A percentile compares a stretch with the other conserved stretches of the same genome.
These are phyloP conservation scores for Hericium rajendrae DNA, from an alignment of 768 basidiomycete species.

Conservation along the genomic window DNA sequence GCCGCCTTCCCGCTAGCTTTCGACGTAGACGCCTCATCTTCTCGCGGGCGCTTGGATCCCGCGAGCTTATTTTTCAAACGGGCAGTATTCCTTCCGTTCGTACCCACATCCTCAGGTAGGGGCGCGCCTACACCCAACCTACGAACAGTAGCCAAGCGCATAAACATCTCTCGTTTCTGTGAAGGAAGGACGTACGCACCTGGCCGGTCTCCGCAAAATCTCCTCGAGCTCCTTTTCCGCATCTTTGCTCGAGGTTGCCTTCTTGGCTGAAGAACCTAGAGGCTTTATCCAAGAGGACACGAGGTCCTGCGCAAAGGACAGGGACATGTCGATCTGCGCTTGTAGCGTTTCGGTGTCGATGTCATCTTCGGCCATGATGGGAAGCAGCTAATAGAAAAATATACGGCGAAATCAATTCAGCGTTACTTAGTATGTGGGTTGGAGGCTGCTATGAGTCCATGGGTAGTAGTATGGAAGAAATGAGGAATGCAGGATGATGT, in stretches of 20 bases:
- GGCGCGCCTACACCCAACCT: slow-evolving; percentile 73
- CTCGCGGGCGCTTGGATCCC: slow-evolving; percentile 38
- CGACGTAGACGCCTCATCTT: slow-evolving; percentile 24
- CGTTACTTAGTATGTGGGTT: no score
- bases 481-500: no score
- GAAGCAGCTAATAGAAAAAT: no score
- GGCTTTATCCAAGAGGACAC: slow-evolving; percentile 73
- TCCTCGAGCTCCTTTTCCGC: slow-evolving; percentile 49
- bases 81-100: slow-evolving; percentile 42
- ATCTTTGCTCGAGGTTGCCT: slow-evolving; percentile 8
- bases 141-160: neutral
- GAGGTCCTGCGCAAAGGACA: slow-evolving; percentile 66
- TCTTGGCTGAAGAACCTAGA: slow-evolving; percentile 19
- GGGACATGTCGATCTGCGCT: slow-evolving; percentile 74
- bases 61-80: slow-evolving; percentile 53
- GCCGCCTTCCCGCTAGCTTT: slow-evolving; percentile 5
- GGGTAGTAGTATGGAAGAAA: no score
- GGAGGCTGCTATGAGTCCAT: no score
- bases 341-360: slow-evolving; percentile 62
- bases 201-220: slow-evolving; percentile 57
- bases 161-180: no score
- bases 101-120: slow-evolving; percentile 37
- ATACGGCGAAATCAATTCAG: no score
- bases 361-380: slow-evolving; percentile 23
- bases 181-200: slow-evolving; percentile 33